Percentiles rank a stretch among this genome's conserved stretches.
These are phyloP conservation scores for Saccharomycopsis sp. DNA, from an alignment of 805 yeast genomes.

Conservation along the genomic window DNA sequence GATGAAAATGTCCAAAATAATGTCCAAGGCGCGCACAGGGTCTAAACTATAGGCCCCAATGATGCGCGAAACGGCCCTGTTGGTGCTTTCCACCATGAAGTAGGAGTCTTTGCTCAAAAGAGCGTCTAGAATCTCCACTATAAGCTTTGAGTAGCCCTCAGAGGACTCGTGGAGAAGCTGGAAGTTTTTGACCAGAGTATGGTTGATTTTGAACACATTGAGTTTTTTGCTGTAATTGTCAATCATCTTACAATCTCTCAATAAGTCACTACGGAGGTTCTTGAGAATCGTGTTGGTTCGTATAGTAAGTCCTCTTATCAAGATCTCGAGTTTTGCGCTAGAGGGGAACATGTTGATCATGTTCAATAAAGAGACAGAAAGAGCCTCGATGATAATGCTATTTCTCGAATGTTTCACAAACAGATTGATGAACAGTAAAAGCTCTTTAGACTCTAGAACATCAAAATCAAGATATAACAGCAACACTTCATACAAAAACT, in stretches of 20 bases:
- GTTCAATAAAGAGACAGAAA: constrained; percentile 10
- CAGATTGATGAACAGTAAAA: neutral
- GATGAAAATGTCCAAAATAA: constrained; percentile 49
- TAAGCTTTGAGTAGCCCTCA: constrained; percentile 68
- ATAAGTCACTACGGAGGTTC: constrained; percentile 10
- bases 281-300: neutral
- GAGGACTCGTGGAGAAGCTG: constrained; percentile 67
- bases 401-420: neutral
- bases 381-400: neutral
- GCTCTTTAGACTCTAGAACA: neutral
- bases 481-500: constrained; percentile 1
- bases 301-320: constrained; percentile 1
- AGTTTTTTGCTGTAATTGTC: constrained; percentile 6
- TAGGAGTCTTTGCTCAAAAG: constrained; percentile 35
- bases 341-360: constrained; percentile 18
- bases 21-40: constrained; percentile 59
- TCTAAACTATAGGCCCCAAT: constrained; percentile 76
- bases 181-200: constrained; percentile 40
- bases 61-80: constrained; percentile 44
- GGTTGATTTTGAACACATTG: constrained; percentile 4
- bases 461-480: neutral
- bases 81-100: constrained; percentile 37
- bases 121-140: constrained; percentile 41
- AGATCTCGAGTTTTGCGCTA: constrained; percentile 3
- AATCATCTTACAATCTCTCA: constrained; percentile 3